A percentile compares a stretch with the other conserved stretches of the same genome.
phyloP scores from a whole-genome alignment of 805 yeast genomes.

The Saccharomycopsis amapae region DNA sequence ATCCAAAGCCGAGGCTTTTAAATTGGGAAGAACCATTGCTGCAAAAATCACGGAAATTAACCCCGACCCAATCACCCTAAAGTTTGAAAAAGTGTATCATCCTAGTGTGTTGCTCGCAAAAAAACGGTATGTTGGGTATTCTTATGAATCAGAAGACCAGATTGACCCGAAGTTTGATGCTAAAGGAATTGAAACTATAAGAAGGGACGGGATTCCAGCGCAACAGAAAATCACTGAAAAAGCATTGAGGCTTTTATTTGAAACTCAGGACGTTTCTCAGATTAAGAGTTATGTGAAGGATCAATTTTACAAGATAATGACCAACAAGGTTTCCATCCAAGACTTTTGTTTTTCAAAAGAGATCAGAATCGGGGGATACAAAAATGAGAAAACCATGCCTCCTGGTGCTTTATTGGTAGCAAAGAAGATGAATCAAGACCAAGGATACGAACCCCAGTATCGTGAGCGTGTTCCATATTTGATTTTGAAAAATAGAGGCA shows the following conservation, averaged over 20 bases:
- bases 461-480: slow-evolving; percentile 84
- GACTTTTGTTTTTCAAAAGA: slow-evolving; percentile 92
- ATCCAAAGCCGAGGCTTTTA: slow-evolving; percentile 68
- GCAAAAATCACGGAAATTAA: slow-evolving; percentile 50
- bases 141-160: slow-evolving; percentile 56
- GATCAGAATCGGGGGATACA: slow-evolving; percentile 78
- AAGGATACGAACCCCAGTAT: slow-evolving; percentile 76
- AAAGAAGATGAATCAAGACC: slow-evolving; percentile 50
- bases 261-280: slow-evolving; percentile 58
- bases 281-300: slow-evolving; percentile 58
- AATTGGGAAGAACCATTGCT: slow-evolving; percentile 66
- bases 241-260: slow-evolving; percentile 60
- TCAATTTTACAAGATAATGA: slow-evolving; percentile 61
- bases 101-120: slow-evolving; percentile 80
- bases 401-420: slow-evolving; percentile 87
- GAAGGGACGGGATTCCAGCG: slow-evolving; percentile 93
- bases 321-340: slow-evolving; percentile 57
- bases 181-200: slow-evolving; percentile 90
- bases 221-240: slow-evolving; percentile 77
- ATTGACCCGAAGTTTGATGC: slow-evolving; percentile 74
- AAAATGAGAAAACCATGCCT: slow-evolving; percentile 64
- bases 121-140: slow-evolving; percentile 85
- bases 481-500: slow-evolving; percentile 49
- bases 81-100: slow-evolving; percentile 88
- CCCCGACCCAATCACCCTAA: slow-evolving; percentile 76